These are phyloP conservation scores for Starmerella ratchasimensis DNA, from an alignment of 805 yeast genomes.

Conservation along the genomic window DNA sequence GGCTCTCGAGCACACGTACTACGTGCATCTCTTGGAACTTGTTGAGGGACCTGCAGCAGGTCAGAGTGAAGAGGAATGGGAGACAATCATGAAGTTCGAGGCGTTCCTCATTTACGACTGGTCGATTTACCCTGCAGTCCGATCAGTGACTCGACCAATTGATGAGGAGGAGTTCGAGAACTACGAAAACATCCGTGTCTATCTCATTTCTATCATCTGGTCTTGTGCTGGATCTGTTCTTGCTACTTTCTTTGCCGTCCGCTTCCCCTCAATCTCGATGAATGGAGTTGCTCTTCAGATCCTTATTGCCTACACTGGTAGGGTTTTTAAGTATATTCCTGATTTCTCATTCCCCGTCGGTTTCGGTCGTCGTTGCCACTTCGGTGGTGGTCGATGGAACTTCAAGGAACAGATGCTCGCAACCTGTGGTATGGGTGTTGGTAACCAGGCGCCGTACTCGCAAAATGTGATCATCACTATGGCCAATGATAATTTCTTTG, in stretches of 20 bases:
- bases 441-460: conserved; percentile 15
- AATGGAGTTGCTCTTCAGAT: conserved; percentile 43
- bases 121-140: conserved; percentile 49
- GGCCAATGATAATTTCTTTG: conserved; percentile 9
- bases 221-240: conserved; percentile 34
- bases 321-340: conserved; percentile 25
- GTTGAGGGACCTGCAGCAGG: conserved; percentile 7
- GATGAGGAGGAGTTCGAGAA: conserved; percentile 30
- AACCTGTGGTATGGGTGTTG: conserved; percentile 19
- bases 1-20: conserved; percentile 32
- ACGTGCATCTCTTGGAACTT: conserved; percentile 26
- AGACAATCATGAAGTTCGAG: conserved; percentile 24
- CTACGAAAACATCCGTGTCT: conserved; percentile 40
- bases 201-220: conserved; percentile 38
- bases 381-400: conserved; percentile 44
- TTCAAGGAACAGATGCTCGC: conserved; percentile 19
- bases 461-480: conserved; percentile 7
- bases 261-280: conserved; percentile 41
- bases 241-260: conserved; percentile 35
- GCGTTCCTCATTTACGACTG: conserved; percentile 33
- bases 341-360: conserved; percentile 13
- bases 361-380: conserved; percentile 5
- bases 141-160: conserved; percentile 40
- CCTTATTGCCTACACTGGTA: conserved; percentile 48
- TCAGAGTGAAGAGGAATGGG: conserved; percentile 18